Percentiles rank a stretch among this genome's conserved stretches.
Conservation (phyloP, 257 asterid genomes). For the Scutellaria minor region DNA sequence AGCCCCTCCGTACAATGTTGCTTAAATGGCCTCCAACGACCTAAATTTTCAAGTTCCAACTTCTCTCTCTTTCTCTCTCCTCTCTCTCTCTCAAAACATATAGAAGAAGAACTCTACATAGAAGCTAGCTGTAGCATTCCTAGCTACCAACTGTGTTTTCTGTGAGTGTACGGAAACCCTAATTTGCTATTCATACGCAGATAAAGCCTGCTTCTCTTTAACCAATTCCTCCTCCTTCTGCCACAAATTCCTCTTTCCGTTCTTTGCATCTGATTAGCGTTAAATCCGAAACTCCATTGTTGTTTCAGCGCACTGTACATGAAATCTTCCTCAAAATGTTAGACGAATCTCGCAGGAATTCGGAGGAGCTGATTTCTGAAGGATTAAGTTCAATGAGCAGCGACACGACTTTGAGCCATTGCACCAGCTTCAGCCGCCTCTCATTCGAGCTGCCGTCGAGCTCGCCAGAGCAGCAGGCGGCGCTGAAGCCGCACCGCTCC, state of each 20-base stretch:
- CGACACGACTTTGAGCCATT: slow-evolving; percentile 52
- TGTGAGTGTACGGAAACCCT: slow-evolving; percentile 51
- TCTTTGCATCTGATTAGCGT: slow-evolving; percentile 33
- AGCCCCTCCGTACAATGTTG: slow-evolving; percentile 32
- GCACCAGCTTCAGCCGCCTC: slow-evolving; percentile 68
- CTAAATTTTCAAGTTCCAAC: neutral
- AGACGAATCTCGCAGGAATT: slow-evolving; percentile 37
- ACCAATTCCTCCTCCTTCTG: slow-evolving; percentile 23
- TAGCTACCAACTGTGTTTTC: slow-evolving; percentile 31
- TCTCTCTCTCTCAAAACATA: slow-evolving; percentile 11
- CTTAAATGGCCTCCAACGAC: slow-evolving; percentile 42
- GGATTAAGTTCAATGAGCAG: slow-evolving; percentile 72
- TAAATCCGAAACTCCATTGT: too few species aligned
- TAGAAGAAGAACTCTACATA: slow-evolving; percentile 16
- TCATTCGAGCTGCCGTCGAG: slow-evolving; percentile 66
- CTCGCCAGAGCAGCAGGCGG: slow-evolving; percentile 60
- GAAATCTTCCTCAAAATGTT: slow-evolving; percentile 41
- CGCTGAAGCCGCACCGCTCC: slow-evolving; percentile 70
- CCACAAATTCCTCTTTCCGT: slow-evolving; percentile 32
- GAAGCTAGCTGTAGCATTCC: slow-evolving; percentile 34
- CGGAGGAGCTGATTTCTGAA: slow-evolving; percentile 38
- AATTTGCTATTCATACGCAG: slow-evolving; percentile 24
- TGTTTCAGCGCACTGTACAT: slow-evolving; percentile 3
- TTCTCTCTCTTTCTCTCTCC: neutral
- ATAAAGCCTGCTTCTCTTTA: slow-evolving; percentile 37